phyloP scores from a whole-genome alignment of 108 stramenopile species.

The Cyclotella cryptica region DNA sequence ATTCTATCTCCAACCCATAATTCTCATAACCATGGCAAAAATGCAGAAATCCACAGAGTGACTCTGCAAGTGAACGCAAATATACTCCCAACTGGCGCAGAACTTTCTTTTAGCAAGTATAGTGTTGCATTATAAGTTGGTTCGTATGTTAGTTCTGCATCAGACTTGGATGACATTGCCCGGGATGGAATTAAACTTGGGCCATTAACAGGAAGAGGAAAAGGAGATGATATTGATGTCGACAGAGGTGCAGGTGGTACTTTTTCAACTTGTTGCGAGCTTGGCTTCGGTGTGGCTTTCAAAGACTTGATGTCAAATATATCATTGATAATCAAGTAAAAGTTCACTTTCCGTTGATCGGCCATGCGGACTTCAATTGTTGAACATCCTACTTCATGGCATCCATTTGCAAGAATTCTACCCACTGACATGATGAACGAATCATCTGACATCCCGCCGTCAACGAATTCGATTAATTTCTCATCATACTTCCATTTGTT shows the following conservation, averaged over 20 bases:
- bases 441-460: constrained; percentile 36
- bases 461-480: constrained; percentile 25
- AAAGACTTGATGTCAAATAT: constrained; percentile 27
- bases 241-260: not conserved
- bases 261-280: not conserved
- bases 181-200: not conserved
- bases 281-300: not conserved
- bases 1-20: no score
- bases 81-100: not conserved
- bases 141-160: not conserved
- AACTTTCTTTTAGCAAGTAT: not conserved
- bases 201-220: not conserved
- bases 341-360: constrained; percentile 28
- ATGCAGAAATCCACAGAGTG: no score
- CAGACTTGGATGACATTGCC: not conserved
- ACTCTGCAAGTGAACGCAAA: no score
- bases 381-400: constrained; percentile 33
- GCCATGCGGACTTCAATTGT: constrained; percentile 28
- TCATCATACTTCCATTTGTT: constrained; percentile 25
- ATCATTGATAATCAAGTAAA: constrained; percentile 43
- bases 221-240: not conserved
- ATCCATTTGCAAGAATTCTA: constrained; percentile 33
- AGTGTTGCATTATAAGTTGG: not conserved
- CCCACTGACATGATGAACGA: constrained; percentile 37
- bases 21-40: no score